Evolutionary conservation across 2,329 filamentous ascomycete species (phyloP), one percentile per base, ranked within the genome.

Genomic region (Fusarium nematophilum): DNA sequence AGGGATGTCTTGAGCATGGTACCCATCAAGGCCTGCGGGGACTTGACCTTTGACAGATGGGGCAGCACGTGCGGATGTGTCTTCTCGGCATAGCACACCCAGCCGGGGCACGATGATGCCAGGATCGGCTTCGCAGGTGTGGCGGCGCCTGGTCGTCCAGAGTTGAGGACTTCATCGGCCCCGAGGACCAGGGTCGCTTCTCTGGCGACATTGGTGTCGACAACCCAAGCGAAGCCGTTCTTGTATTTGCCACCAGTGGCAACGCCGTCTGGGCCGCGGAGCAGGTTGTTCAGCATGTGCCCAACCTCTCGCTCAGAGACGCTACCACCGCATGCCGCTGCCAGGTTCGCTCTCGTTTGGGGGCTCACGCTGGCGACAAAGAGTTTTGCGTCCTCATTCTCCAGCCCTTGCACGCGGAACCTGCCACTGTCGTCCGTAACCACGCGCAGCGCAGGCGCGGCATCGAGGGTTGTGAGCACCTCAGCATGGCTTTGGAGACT

Each of bases 11-110:
- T 99, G 50, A 99, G 75, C 34, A 98, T 82, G 0, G 93, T 97
- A 10, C 95, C 95, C 62, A 91, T 90, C 46, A 99, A 78, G 21
- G 95, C 94, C 75, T 99, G 95, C 11, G 95, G 94, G 5, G 93
- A 97, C 75, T 98, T 99, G 61, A 98, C 83, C 43, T 87, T 87
- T 53, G 93, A 97, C 48, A 99, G 82, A 74, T 99, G 93, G 23
- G 93, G 92, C 43, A 99, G 83, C 50, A 98, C 88, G 70, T 97
- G 90, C 2, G 95, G 93, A 71, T 99, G 95, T 50, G 94, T 98
- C 79, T 99, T 98, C 75, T 99, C 95, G 21, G 94, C 94, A 71
- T 99, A 99, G 78, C 95, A 99, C 51, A 99, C 94, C 93, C 96
- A 99, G 7, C 95, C 95, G 1, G 95, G 95, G 74, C 95, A 99